Evolutionary conservation across 768 basidiomycete genomes (phyloP).

Genomic region (Naematelia aurantialba): DNA sequence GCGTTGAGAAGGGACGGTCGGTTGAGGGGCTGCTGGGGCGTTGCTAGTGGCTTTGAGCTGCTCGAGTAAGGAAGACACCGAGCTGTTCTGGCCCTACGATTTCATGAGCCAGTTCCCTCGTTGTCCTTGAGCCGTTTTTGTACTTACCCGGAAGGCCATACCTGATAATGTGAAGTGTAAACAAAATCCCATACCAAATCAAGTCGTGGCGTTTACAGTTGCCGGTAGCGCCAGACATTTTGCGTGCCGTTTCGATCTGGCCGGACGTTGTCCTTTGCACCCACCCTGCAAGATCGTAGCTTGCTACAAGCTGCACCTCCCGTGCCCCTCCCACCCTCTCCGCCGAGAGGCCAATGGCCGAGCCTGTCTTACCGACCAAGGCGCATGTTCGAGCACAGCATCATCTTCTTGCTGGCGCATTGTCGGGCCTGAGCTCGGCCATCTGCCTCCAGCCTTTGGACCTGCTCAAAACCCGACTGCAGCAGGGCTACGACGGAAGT

Average conservation of each 20-base stretch:
- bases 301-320: neutral
- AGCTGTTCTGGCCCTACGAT: neutral
- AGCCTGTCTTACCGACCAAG: neutral
- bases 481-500: conserved; percentile 61
- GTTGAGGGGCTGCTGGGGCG: neutral
- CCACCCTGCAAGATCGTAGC: neutral
- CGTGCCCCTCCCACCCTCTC: neutral
- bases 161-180: neutral
- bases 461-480: conserved; percentile 84
- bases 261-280: neutral
- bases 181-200: neutral
- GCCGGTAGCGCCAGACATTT: neutral
- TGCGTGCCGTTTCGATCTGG: neutral
- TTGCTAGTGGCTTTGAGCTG: neutral
- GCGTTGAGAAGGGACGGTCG: conserved; percentile 22
- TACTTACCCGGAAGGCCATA: neutral
- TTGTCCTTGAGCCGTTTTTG: too few relatives aligned
- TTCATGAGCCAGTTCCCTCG: too few relatives aligned
- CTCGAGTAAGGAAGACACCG: neutral
- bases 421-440: conserved; percentile 46
- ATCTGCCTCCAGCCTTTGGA: conserved; percentile 58
- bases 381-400: conserved; percentile 27
- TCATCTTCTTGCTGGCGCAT: conserved; percentile 44
- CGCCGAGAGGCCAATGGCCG: neutral
- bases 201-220: too few relatives aligned